phyloP scores from a whole-genome alignment of 768 basidiomycete species.

The Thelephora aurantiotincta region DNA sequence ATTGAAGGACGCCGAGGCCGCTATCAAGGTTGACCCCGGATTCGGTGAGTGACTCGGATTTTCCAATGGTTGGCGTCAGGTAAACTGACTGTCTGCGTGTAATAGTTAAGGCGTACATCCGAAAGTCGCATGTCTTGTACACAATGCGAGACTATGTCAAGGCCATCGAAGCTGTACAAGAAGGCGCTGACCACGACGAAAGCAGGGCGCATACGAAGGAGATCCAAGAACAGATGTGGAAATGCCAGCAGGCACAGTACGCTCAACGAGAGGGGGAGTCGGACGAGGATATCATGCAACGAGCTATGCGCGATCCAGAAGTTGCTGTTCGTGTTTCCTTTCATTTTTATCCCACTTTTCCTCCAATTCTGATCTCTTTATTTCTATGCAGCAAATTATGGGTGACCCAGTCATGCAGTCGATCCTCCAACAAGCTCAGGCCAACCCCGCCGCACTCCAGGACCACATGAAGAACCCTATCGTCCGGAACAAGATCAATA shows the following conservation, averaged over 20 bases:
- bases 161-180: slow-evolving; percentile 73
- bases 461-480: slow-evolving; percentile 94
- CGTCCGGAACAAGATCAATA: slow-evolving; percentile 72
- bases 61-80: neutral
- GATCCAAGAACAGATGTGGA: slow-evolving; percentile 67
- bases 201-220: slow-evolving; percentile 74
- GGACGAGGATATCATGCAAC: slow-evolving; percentile 83
- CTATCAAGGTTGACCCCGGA: slow-evolving; percentile 79
- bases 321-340: slow-evolving; percentile 51
- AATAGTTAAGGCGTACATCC: slow-evolving; percentile 87
- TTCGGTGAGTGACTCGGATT: slow-evolving; percentile 41
- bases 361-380: neutral
- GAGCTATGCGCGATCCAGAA: slow-evolving; percentile 97
- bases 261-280: slow-evolving; percentile 70
- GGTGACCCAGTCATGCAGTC: slow-evolving; percentile 85
- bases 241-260: slow-evolving; percentile 69
- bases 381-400: slow-evolving; percentile 54
- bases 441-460: slow-evolving; percentile 75
- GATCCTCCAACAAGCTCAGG: slow-evolving; percentile 89
- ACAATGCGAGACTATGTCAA: slow-evolving; percentile 87
- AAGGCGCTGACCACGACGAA: slow-evolving; percentile 64
- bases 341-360: neutral
- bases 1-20: slow-evolving; percentile 87
- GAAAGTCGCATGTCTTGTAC: slow-evolving; percentile 75
- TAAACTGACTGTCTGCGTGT: neutral